Evolutionary conservation across 2,329 filamentous ascomycete genomes (phyloP).

Genomic region (Cylindrodendrum hubeiense): DNA sequence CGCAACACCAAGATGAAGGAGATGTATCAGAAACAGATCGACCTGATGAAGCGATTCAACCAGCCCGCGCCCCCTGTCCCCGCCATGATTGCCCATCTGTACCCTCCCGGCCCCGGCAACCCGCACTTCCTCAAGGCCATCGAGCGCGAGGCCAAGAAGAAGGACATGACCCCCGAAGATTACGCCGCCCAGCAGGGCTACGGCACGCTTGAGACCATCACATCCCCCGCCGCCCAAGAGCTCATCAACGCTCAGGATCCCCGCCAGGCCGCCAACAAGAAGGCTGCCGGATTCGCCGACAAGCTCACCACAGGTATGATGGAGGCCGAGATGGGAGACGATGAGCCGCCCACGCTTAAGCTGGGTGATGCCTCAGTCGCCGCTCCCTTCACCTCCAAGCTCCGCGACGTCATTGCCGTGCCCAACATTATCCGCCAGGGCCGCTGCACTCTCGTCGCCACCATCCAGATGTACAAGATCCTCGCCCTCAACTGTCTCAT

Average conservation of each 20-base stretch:
- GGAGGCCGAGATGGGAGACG: constrained; percentile 88
- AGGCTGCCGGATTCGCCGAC: constrained; percentile 84
- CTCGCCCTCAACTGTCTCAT: constrained; percentile 97
- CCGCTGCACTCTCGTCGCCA: constrained; percentile 95
- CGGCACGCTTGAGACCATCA: constrained; percentile 70
- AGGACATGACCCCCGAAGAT: constrained; percentile 74
- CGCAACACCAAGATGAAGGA: constrained; percentile 99
- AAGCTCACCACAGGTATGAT: constrained; percentile 89
- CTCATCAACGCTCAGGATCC: constrained; percentile 57
- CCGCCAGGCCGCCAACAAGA: constrained; percentile 71
- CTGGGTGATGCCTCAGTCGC: constrained; percentile 97
- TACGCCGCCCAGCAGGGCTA: constrained; percentile 66
- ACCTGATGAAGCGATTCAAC: constrained; percentile 95
- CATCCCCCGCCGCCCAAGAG: constrained; percentile 73
- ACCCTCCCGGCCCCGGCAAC: constrained; percentile 89
- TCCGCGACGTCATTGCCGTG: constrained; percentile 95
- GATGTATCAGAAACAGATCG: constrained; percentile 94
- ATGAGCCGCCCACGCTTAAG: constrained; percentile 95
- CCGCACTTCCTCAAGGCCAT: constrained; percentile 96
- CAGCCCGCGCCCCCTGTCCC: constrained; percentile 93
- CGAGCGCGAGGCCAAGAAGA: constrained; percentile 84
- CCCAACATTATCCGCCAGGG: constrained; percentile 99
- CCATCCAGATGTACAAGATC: constrained; percentile 99
- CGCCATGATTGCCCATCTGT: constrained; percentile 91
- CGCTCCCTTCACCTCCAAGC: constrained; percentile 96